Base-by-base conservation (phyloP, 805 yeast species). In the Starmerella asiatica region DNA sequence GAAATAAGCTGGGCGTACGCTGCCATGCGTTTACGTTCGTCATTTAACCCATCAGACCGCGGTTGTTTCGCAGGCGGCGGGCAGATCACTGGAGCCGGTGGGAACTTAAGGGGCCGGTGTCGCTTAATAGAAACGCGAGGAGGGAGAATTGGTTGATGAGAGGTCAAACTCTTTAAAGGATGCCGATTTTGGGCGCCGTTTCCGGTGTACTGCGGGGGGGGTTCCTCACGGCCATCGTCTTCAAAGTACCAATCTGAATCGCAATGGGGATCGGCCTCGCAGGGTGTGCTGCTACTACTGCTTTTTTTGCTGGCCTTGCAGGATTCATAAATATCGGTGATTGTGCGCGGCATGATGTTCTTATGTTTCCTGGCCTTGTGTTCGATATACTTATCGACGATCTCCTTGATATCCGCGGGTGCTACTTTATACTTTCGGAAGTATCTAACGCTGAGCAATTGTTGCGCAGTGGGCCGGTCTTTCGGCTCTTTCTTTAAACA, bases 401-500 rank as follows among this genome's bases (percentile, higher is more conserved):
- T 40, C 14, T 9, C 5, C 29, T 21, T 40, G 38, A 45, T 38
- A 7, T 39, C 38, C 2, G 9, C 12, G 3, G 52, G 50, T 4
- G 46, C 38, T 15, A 15, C 20, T 20, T 18, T 8, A 20, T 61
- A 64, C 17, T 18, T 6, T 17, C 29, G 29, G 17, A 40, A 15
- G 26, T 32, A 29, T n/a, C 14, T 27, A n/a, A 21, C 69, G 32
- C 66, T 67, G 42, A 81, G 60, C 34, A 91, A 62, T 12, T 62
- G 60, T 0, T 56, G 44, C 0, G 88, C 81, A 15, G 71, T 57
- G 0, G 88, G 85, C 46, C 97, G 67, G 41, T 63, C 54, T 2
- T 46, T 45, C 1, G 93, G 91, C 44, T 74, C 72, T 56, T 78
- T 83, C 17, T 67, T 58, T 43, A 88, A 60, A 55, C 95, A 85